Evolutionary conservation across 441 rosid species (phyloP).

Genomic region (Corymbia calophylla): DNA sequence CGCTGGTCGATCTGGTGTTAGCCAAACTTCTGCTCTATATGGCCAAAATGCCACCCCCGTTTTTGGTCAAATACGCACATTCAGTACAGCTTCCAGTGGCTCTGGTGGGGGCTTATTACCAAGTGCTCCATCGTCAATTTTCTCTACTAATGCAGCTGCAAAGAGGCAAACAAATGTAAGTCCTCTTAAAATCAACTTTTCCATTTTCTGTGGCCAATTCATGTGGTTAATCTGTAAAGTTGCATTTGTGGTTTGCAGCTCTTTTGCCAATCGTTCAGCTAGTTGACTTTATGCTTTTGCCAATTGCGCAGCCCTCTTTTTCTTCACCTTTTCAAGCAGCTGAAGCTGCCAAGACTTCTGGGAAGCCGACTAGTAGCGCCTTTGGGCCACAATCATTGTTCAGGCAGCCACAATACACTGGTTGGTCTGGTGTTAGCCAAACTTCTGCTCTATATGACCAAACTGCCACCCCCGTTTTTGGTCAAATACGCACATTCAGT

Average conservation of each 20-base stretch:
- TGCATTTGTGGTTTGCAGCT: not conserved
- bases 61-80: conserved; percentile 34
- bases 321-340: conserved; percentile 41
- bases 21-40: conserved; percentile 17
- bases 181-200: not conserved
- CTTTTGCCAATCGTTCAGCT: not conserved
- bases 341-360: conserved; percentile 53
- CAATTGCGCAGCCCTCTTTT: conserved; percentile 36
- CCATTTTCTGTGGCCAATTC: not conserved
- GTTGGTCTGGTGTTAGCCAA: conserved; percentile 42
- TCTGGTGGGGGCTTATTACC: conserved; percentile 33
- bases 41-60: conserved; percentile 16
- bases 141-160: conserved; percentile 32
- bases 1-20: conserved; percentile 41
- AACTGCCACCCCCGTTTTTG: conserved; percentile 19
- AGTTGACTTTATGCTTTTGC: not conserved
- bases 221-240: not conserved
- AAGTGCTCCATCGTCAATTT: conserved; percentile 31
- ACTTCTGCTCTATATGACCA: conserved; percentile 3
- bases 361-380: not conserved
- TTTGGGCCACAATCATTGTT: not conserved
- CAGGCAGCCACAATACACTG: conserved; percentile 72
- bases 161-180: conserved; percentile 56
- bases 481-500: conserved; percentile 36
- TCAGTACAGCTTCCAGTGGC: conserved; percentile 53